These are phyloP conservation scores for Leishmania tarentolae DNA, from an alignment of 208 protist species.

Conservation along the genomic window DNA sequence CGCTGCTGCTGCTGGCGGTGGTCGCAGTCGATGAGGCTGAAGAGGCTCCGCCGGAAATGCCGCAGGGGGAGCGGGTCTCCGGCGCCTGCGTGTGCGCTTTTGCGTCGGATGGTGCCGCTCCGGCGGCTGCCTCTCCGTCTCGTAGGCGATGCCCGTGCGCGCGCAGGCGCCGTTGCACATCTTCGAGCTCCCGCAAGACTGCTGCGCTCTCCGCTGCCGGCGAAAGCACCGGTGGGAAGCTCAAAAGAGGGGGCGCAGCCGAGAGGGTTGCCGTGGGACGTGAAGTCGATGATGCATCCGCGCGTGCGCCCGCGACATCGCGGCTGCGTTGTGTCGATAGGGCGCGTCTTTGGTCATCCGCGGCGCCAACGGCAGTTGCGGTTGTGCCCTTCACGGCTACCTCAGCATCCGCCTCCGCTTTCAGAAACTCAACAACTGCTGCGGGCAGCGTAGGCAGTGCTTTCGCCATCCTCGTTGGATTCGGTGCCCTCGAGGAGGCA, in stretches of 20 bases:
- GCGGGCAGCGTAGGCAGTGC: constrained; percentile 4
- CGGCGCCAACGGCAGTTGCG: not conserved
- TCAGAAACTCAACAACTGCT: constrained; percentile 16
- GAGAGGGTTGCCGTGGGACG: not conserved
- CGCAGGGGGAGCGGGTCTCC: constrained; percentile 23
- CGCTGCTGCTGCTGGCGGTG: not conserved
- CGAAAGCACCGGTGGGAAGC: not conserved
- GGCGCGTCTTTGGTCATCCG: not conserved
- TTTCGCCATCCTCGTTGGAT: too few relatives aligned
- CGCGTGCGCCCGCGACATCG: not conserved
- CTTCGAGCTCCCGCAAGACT: constrained; percentile 25
- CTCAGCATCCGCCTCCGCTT: constrained; percentile 14
- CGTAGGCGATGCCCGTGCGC: constrained; percentile 1
- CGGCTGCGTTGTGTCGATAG: not conserved
- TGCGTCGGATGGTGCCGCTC: not conserved
- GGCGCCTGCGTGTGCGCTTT: not conserved
- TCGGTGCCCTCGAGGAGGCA: not conserved
- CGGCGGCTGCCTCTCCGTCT: not conserved
- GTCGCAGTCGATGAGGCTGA: constrained; percentile 6
- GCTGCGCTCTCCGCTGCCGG: constrained; percentile 25
- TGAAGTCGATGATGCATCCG: not conserved
- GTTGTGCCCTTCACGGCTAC: not conserved
- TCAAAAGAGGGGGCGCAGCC: not conserved
- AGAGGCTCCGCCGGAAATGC: constrained; percentile 11
- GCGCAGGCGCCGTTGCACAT: constrained; percentile 17